phyloP scores from a whole-genome alignment of 116 monocot species.

The Posidonia oceanica region DNA sequence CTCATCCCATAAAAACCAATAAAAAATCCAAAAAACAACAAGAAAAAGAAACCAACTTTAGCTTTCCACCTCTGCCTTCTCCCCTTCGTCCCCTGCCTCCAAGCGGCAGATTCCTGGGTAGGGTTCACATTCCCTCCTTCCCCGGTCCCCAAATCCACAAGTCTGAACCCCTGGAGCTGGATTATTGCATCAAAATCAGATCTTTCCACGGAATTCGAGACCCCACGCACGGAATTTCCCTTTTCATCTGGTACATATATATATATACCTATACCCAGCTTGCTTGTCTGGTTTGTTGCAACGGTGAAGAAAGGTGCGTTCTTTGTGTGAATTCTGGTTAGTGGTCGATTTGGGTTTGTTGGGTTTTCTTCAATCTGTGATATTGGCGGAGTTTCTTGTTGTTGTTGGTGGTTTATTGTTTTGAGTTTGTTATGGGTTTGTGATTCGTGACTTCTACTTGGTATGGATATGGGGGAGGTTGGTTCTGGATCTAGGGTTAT shows the following conservation, averaged over 20 bases:
- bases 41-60: neutral
- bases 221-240: neutral
- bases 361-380: neutral
- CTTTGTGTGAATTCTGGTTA: neutral
- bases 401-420: neutral
- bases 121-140: neutral
- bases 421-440: neutral
- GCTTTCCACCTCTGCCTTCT: neutral
- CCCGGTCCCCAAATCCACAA: neutral
- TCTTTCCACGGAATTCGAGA: neutral
- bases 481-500: conserved; percentile 1
- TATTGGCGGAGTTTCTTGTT: neutral
- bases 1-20: too few relatives aligned
- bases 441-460: neutral
- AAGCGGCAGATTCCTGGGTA: neutral
- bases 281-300: neutral
- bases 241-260: neutral
- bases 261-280: too few relatives aligned
- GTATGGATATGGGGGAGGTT: conserved; percentile 3
- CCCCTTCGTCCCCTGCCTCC: neutral
- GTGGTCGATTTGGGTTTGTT: neutral
- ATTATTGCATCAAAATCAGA: neutral
- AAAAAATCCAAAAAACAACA: too few relatives aligned
- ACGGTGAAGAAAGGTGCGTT: neutral
- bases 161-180: neutral